Evolutionary conservation across 345 rosid species (phyloP).

Genomic region (sweet orange (Citrus sinensis)): DVS_A1.0 CM039165.1:32595001-32595500

Average conservation of each 20-base stretch:
- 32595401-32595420: slow-evolving; percentile 59
- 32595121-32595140: slow-evolving; percentile 77
- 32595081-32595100: slow-evolving; percentile 81
- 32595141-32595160: slow-evolving; percentile 76
- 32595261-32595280: slow-evolving; percentile 77
- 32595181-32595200: slow-evolving; percentile 94
- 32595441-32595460: slow-evolving; percentile 72
- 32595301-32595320: slow-evolving; percentile 57
- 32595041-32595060: slow-evolving; percentile 60
- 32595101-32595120: slow-evolving; percentile 80
- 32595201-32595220: slow-evolving; percentile 84
- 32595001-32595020: slow-evolving; percentile 47
- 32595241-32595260: slow-evolving; percentile 68
- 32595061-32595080: slow-evolving; percentile 76
- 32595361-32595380: slow-evolving; percentile 73
- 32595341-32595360: slow-evolving; percentile 84
- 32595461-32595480: slow-evolving; percentile 63
- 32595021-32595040: slow-evolving; percentile 91
- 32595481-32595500: slow-evolving; percentile 82
- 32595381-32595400: slow-evolving; percentile 80
- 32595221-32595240: slow-evolving; percentile 72
- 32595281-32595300: slow-evolving; percentile 80
- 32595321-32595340: slow-evolving; percentile 77
- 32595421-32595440: slow-evolving; percentile 84
- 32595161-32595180: slow-evolving; percentile 80